Evolutionary conservation across 352 stramenopile species (phyloP).

Genomic region (Phytophthora sojae): DNA sequence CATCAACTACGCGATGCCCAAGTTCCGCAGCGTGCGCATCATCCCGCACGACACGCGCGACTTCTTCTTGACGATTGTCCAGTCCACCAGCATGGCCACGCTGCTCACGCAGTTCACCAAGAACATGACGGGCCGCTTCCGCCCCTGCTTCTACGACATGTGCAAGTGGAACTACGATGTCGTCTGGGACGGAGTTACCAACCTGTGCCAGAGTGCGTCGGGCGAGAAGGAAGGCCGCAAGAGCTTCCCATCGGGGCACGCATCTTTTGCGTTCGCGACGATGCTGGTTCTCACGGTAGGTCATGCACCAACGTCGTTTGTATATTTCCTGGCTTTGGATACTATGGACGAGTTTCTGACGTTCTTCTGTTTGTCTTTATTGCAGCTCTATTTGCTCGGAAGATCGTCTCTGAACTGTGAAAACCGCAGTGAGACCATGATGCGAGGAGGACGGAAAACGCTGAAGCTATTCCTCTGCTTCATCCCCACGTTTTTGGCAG

Average conservation of each 20-base stretch:
- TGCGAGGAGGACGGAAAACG: conserved; percentile 66
- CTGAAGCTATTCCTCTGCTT: conserved; percentile 85
- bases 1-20: conserved; percentile 70
- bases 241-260: conserved; percentile 84
- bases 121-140: conserved; percentile 82
- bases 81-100: conserved; percentile 64
- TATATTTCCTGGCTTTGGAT: neutral
- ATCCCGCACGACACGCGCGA: conserved; percentile 85
- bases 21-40: conserved; percentile 58
- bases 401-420: conserved; percentile 68
- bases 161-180: conserved; percentile 78
- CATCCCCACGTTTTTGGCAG: conserved; percentile 64
- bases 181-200: conserved; percentile 77
- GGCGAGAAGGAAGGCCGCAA: conserved; percentile 80
- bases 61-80: conserved; percentile 74
- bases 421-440: conserved; percentile 62
- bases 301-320: neutral
- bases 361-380: conserved; percentile 44
- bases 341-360: conserved; percentile 6
- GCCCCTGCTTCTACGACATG: conserved; percentile 88
- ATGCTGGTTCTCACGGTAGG: conserved; percentile 83
- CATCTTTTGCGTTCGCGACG: conserved; percentile 81
- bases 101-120: conserved; percentile 85
- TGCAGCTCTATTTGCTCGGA: conserved; percentile 80
- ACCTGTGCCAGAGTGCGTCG: conserved; percentile 63